phyloP scores from a whole-genome alignment of 2,329 filamentous ascomycete genomes.

The Clarireedia homoeocarpa region DNA sequence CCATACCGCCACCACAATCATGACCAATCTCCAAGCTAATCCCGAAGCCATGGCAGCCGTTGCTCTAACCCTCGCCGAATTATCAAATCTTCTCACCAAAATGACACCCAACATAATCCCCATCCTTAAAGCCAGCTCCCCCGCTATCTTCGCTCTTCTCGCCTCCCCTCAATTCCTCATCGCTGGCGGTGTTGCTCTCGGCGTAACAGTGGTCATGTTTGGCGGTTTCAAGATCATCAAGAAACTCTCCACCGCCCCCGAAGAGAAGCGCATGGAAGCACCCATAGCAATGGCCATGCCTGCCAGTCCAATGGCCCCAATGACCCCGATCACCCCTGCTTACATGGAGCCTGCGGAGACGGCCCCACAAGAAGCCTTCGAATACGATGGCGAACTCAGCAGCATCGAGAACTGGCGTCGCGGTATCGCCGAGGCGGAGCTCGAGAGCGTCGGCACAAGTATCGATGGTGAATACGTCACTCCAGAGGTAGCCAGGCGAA shows the following conservation, averaged over 20 bases:
- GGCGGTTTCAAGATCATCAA: conserved; percentile 98
- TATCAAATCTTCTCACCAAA: conserved; percentile 73
- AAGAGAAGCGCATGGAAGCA: conserved; percentile 17
- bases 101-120: conserved; percentile 75
- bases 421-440: conserved; percentile 27
- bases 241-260: conserved; percentile 49
- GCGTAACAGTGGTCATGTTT: conserved; percentile 91
- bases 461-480: conserved; percentile 30
- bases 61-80: conserved; percentile 83
- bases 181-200: conserved; percentile 78
- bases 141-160: conserved; percentile 78
- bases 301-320: not conserved
- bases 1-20: conserved; percentile 74
- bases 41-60: conserved; percentile 92
- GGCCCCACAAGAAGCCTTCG: conserved; percentile 25
- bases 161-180: conserved; percentile 92
- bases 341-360: not conserved
- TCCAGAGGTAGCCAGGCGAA: conserved; percentile 23
- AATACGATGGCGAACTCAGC: conserved; percentile 26
- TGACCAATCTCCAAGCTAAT: conserved; percentile 70
- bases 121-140: conserved; percentile 71
- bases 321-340: not conserved
- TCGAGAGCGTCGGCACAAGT: conserved; percentile 25
- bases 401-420: conserved; percentile 29
- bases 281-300: conserved; percentile 5